phyloP scores from a whole-genome alignment of 257 asterid species.

The Salvia splendens region DNA sequence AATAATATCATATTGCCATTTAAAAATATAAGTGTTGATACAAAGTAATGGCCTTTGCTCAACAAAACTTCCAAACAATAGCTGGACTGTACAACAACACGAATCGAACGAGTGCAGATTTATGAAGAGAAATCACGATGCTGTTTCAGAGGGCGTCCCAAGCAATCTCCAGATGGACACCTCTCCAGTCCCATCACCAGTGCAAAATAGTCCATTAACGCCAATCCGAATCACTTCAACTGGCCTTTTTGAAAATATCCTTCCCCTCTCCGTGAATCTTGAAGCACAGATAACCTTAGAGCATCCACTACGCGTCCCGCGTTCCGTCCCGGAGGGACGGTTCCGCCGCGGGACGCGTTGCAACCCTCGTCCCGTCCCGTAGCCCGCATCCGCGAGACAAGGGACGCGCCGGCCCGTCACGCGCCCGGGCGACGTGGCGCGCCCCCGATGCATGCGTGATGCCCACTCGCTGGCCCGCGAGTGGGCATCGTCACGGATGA shows the following conservation, averaged over 20 bases:
- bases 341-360: too few species aligned
- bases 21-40: background rate
- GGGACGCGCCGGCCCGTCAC: too few species aligned
- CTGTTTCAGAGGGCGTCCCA: background rate
- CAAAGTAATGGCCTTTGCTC: too few species aligned
- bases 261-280: constrained; percentile 57
- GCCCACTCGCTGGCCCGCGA: too few species aligned
- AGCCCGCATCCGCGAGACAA: too few species aligned
- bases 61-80: background rate
- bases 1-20: background rate
- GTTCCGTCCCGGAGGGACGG: too few species aligned
- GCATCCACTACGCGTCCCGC: too few species aligned
- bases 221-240: constrained; percentile 38
- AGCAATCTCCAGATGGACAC: constrained; percentile 50
- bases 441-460: too few species aligned
- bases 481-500: too few species aligned
- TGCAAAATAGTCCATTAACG: constrained; percentile 44
- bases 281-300: background rate
- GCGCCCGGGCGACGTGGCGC: too few species aligned
- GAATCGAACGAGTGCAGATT: background rate
- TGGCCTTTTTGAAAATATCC: constrained; percentile 40
- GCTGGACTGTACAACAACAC: background rate
- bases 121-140: background rate
- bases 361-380: too few species aligned
- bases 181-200: constrained; percentile 57